Base-by-base conservation (phyloP, 345 rosid species). In the Lepidium sativum region DNA sequence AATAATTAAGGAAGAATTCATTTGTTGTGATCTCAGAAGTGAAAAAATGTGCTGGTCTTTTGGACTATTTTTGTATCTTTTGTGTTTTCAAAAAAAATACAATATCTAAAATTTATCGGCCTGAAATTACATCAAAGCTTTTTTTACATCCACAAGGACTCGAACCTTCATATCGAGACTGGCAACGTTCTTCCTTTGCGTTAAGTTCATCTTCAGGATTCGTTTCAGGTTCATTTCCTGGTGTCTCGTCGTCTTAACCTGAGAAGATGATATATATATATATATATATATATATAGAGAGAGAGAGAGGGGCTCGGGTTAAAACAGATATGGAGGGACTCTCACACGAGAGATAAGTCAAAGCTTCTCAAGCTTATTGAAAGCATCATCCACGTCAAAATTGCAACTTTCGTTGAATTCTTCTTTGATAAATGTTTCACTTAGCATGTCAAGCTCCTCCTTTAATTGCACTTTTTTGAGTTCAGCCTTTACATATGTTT, bases 381-480 rank as follows among this genome's bases (percentile, higher is more conserved):
- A 54, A 17, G 97, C 92, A 76, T 85, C 95, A 71, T 89, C 92
- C 27, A 83, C 89, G 39, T 87, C 95, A 29, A 87, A 89, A 67
- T 89, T 87, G 43, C 95, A 87, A 56, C 65, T 73, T 65, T 80
- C 80, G 21, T 69, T 75, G 43, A 83, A 87, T 48, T 78, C 81
- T 65, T 81, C 80, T 54, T 75, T 82, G 20, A 90, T 77, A 2
- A 85, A 72, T 33, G 77, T 72, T 72, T 87, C 86, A 40, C 95
- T 85, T 45, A 63, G 79, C 80, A 3, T 49, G 65, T 87, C 91
- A 53, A 87, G 77, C 27, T 83, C 86, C 75, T 83, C 70, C 68
- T 54, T 7, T 35, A 0, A 35, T 35, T 12, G 1, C 4, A 54
- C 8, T 27, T 16, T 54, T 51, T 10, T 35, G 17, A 54, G 6